Evolutionary conservation across 345 rosid genomes (phyloP).

Genomic region (Litchi chinensis): DNA sequence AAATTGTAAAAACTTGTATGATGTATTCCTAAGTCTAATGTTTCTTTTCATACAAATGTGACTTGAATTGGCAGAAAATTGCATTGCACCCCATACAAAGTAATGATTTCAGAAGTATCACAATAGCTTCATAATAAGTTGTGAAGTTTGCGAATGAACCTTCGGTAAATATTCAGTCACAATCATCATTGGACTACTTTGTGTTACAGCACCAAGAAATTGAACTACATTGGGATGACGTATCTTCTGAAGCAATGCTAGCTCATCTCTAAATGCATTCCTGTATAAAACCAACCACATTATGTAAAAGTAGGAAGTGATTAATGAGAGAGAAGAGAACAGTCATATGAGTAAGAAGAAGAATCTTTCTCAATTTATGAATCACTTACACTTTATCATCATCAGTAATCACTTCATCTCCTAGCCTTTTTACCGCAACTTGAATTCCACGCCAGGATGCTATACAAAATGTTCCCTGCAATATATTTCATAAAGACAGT

Average conservation of each 20-base stretch:
- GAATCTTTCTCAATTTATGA: conserved; percentile 2
- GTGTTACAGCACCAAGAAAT: conserved; percentile 97
- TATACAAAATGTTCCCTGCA: conserved; percentile 78
- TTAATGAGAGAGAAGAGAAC: not conserved
- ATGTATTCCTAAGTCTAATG: not conserved
- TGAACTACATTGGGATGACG: conserved; percentile 96
- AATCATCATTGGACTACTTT: conserved; percentile 97
- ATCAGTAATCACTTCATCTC: conserved; percentile 67
- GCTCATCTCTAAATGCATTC: conserved; percentile 85
- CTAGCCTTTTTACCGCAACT: conserved; percentile 88
- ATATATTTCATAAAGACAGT: conserved; percentile 10
- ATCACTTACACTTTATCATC: conserved; percentile 85
- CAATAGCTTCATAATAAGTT: not conserved
- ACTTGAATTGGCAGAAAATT: not conserved
- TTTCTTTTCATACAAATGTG: not conserved
- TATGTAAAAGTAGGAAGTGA: not conserved
- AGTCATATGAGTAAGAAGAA: not conserved
- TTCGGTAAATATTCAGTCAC: conserved; percentile 89
- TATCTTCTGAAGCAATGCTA: conserved; percentile 88
- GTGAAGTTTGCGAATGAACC: conserved; percentile 42
- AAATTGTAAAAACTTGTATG: conserved; percentile 1
- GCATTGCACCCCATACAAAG: not conserved
- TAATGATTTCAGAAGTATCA: not conserved
- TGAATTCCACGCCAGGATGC: conserved; percentile 95
- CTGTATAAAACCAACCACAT: conserved; percentile 42